A percentile compares a stretch with the other conserved stretches of the same genome.
phyloP scores from a whole-genome alignment of 805 yeast genomes.

The Ogataea degrootiae region DNA sequence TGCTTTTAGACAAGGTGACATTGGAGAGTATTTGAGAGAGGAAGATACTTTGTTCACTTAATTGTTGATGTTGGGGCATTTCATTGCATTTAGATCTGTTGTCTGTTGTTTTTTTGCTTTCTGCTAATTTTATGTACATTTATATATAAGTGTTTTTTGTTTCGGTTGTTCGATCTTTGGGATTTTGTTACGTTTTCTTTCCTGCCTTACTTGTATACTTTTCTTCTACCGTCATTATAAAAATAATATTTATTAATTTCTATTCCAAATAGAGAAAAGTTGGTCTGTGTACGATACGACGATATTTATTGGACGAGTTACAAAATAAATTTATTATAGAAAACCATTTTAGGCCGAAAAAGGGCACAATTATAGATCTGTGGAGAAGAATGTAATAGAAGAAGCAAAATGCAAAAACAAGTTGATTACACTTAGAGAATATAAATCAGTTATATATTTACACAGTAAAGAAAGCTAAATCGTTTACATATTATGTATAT shows the following conservation, averaged over 20 bases:
- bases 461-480: no score
- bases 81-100: neutral
- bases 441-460: no score
- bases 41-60: constrained; percentile 92
- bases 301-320: no score
- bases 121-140: constrained; percentile 1
- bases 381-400: neutral
- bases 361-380: neutral
- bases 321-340: no score
- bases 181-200: no score
- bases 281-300: no score
- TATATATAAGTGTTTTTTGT: neutral
- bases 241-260: neutral
- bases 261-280: neutral
- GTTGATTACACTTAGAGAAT: no score
- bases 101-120: neutral
- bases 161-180: no score
- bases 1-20: constrained; percentile 94
- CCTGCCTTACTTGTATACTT: constrained; percentile 1
- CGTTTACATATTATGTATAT: neutral
- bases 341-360: no score
- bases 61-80: constrained; percentile 7
- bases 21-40: constrained; percentile 96
- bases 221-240: neutral
- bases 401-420: neutral